Evolutionary conservation across 2,329 filamentous ascomycete species (phyloP).

Genomic region (Zymoseptoria passerinii): DNA sequence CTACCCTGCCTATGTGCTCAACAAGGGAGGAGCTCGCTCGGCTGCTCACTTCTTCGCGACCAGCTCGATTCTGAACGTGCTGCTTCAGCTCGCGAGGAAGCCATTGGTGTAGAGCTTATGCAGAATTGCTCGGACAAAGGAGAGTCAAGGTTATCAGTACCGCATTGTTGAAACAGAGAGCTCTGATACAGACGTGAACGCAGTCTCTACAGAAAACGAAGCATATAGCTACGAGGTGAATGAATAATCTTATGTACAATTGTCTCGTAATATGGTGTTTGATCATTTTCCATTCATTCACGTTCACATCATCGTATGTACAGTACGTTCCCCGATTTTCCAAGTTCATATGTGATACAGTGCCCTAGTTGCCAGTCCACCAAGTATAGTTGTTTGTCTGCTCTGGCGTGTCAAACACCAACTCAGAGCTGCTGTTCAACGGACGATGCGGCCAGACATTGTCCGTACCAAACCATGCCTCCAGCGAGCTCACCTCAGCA

Average conservation of each 20-base stretch:
- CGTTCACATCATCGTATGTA: neutral
- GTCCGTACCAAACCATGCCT: conserved; percentile 33
- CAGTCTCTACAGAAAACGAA: neutral
- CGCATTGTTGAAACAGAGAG: neutral
- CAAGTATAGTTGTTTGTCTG: conserved; percentile 40
- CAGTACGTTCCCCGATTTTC: neutral
- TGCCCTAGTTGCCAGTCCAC: conserved; percentile 33
- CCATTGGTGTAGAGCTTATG: conserved; percentile 11
- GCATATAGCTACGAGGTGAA: neutral
- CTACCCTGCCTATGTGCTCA: conserved; percentile 23
- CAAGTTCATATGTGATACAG: neutral
- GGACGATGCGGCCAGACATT: conserved; percentile 38
- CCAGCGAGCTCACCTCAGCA: conserved; percentile 29
- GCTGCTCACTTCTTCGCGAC: conserved; percentile 23
- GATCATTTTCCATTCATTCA: neutral
- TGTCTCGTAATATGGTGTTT: neutral
- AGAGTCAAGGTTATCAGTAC: neutral
- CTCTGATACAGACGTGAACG: neutral
- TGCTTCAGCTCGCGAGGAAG: conserved; percentile 21
- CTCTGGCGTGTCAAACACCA: conserved; percentile 37
- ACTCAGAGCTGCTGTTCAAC: conserved; percentile 32
- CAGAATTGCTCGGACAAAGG: neutral
- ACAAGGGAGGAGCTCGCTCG: conserved; percentile 14
- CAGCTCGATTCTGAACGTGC: conserved; percentile 23
- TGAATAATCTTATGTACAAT: neutral